A percentile compares a stretch with the other conserved stretches of the same genome.
phyloP scores from a whole-genome alignment of 495 filamentous ascomycete species.

The Talaromyces nanjingensis region DNA sequence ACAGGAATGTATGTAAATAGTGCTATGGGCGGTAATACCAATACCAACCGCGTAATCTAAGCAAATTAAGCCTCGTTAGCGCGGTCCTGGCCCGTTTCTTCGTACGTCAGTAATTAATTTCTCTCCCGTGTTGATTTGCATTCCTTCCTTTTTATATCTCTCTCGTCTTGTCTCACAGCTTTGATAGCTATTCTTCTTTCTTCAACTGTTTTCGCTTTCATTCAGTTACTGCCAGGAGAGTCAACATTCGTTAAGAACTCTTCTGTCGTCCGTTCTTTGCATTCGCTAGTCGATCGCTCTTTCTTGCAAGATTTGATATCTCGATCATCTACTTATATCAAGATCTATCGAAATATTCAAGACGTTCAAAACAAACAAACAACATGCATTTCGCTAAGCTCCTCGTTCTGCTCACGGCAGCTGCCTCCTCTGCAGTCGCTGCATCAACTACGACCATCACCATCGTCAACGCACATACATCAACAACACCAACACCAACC shows the following conservation, averaged over 20 bases:
- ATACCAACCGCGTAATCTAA: background rate
- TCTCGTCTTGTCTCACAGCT: constrained; percentile 2
- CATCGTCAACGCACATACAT: constrained; percentile 20
- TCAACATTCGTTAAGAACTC: constrained; percentile 24
- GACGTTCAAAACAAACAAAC: no score
- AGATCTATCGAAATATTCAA: background rate
- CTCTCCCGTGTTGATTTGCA: constrained; percentile 12
- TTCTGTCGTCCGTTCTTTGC: constrained; percentile 10
- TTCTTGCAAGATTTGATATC: background rate
- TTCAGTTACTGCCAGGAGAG: background rate
- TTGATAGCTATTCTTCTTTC: constrained; percentile 21
- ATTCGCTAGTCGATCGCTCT: constrained; percentile 4
- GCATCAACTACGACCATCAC: constrained; percentile 29
- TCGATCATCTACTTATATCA: background rate
- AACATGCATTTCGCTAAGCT: constrained; percentile 35
- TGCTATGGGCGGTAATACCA: background rate
- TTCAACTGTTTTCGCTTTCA: constrained; percentile 12
- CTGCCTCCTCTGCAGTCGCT: constrained; percentile 17
- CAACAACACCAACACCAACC: constrained; percentile 13
- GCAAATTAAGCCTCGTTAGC: background rate
- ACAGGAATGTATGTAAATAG: background rate
- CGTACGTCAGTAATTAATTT: constrained; percentile 4
- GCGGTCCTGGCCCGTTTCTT: background rate
- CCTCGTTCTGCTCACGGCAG: constrained; percentile 22
- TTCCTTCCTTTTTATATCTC: constrained; percentile 10